Evolutionary conservation across 1,284 basidiomycete genomes (phyloP).

Genomic region (Naganishia sp.): DNA sequence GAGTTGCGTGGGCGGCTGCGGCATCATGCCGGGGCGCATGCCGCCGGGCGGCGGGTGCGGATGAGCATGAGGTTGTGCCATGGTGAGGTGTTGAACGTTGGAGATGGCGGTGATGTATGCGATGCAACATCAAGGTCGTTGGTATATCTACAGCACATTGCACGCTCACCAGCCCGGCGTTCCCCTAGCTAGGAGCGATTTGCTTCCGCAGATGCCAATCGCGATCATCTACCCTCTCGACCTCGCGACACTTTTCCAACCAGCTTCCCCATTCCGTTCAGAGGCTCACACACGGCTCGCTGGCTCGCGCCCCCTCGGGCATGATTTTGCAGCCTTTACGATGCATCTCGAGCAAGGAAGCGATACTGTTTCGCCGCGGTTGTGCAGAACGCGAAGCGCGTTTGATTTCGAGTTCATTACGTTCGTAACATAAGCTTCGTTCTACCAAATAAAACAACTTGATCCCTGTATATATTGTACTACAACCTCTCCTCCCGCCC

Average conservation of each 20-base stretch:
- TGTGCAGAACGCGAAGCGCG: no score
- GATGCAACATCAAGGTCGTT: not conserved
- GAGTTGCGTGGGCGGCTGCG: constrained; percentile 29
- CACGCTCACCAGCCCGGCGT: not conserved
- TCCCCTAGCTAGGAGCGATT: not conserved
- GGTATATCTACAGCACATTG: not conserved
- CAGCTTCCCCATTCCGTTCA: no score
- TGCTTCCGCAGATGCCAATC: not conserved
- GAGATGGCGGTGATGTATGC: not conserved
- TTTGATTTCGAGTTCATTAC: no score
- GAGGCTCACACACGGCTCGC: no score
- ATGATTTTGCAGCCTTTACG: no score
- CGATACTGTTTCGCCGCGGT: no score
- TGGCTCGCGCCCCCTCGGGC: no score
- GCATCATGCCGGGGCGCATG: constrained; percentile 30
- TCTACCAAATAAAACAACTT: not conserved
- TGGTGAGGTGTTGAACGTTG: not conserved
- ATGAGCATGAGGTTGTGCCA: constrained; percentile 32
- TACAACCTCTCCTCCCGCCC: not conserved
- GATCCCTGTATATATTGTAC: not conserved
- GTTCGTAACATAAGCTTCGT: not conserved
- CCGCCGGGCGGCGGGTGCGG: constrained; percentile 31
- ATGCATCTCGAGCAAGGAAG: no score
- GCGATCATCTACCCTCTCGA: not conserved
- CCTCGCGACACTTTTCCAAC: no score